phyloP scores from a whole-genome alignment of 345 rosid genomes.

The Gossypium ekmanianum region DNA sequence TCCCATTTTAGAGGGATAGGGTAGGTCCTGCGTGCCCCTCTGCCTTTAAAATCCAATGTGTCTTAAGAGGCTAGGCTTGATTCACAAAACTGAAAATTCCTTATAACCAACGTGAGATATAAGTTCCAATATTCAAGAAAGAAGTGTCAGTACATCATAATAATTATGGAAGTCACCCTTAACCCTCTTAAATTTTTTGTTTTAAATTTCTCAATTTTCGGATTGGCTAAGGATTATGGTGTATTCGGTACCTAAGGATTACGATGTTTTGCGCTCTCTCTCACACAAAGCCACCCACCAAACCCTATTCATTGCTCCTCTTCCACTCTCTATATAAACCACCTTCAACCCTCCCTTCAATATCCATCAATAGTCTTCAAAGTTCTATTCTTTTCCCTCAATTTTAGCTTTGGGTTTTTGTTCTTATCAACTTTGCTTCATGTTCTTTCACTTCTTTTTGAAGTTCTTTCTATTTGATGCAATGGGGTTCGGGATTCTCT shows the following conservation, averaged over 20 bases:
- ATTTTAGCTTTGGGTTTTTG: not conserved
- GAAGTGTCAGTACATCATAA: too few relatives aligned
- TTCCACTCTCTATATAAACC: not conserved
- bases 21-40: too few relatives aligned
- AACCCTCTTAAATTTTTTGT: too few relatives aligned
- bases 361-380: not conserved
- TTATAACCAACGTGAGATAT: too few relatives aligned
- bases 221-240: slow-evolving; percentile 14
- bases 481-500: slow-evolving; percentile 14
- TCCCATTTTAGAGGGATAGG: too few relatives aligned
- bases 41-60: too few relatives aligned
- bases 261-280: not conserved
- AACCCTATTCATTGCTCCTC: not conserved
- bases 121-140: too few relatives aligned
- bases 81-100: too few relatives aligned
- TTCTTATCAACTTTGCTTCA: not conserved
- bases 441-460: not conserved
- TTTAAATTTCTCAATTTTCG: slow-evolving; percentile 9
- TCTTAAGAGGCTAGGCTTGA: too few relatives aligned
- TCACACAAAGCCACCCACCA: not conserved
- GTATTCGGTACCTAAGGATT: not conserved
- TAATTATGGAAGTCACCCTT: too few relatives aligned
- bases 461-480: too few relatives aligned
- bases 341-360: not conserved
- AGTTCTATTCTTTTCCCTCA: not conserved